phyloP scores from a whole-genome alignment of 805 yeast species.

The Kuraishia capsulata region DNA sequence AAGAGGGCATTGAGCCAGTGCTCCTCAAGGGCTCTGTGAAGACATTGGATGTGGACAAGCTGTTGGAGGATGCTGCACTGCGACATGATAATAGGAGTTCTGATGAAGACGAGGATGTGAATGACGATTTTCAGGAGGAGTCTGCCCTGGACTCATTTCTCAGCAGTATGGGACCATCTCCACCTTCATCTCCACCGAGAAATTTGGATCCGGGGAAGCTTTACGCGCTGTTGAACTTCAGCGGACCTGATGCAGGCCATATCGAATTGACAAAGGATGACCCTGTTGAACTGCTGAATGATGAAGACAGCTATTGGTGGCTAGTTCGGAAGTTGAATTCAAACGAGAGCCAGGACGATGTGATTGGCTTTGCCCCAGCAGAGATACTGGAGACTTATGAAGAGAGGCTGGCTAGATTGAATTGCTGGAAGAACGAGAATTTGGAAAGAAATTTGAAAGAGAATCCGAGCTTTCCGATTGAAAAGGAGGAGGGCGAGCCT shows the following conservation, averaged over 20 bases:
- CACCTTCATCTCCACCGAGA: slow-evolving; percentile 72
- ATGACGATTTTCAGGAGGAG: background rate
- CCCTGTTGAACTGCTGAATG: slow-evolving; percentile 74
- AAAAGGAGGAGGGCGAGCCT: slow-evolving; percentile 15
- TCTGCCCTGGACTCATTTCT: slow-evolving; percentile 27
- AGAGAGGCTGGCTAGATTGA: slow-evolving; percentile 84
- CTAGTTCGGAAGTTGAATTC: slow-evolving; percentile 44
- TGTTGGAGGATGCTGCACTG: background rate
- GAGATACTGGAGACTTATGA: slow-evolving; percentile 87
- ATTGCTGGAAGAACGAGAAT: slow-evolving; percentile 87
- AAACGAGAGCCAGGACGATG: slow-evolving; percentile 36
- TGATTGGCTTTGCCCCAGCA: slow-evolving; percentile 94
- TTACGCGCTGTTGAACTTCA: slow-evolving; percentile 80
- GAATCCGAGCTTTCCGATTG: slow-evolving; percentile 2
- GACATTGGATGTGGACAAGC: background rate
- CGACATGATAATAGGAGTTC: background rate
- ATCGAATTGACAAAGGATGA: slow-evolving; percentile 74
- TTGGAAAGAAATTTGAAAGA: slow-evolving; percentile 27
- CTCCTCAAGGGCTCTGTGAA: background rate
- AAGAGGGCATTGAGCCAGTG: background rate
- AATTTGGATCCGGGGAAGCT: slow-evolving; percentile 77
- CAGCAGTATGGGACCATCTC: slow-evolving; percentile 39
- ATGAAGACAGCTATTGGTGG: slow-evolving; percentile 97
- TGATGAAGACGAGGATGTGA: background rate
- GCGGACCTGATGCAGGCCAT: slow-evolving; percentile 91